Conservation (phyloP, 2,329 filamentous ascomycete genomes). For the Grosmannia clavigera region DNA sequence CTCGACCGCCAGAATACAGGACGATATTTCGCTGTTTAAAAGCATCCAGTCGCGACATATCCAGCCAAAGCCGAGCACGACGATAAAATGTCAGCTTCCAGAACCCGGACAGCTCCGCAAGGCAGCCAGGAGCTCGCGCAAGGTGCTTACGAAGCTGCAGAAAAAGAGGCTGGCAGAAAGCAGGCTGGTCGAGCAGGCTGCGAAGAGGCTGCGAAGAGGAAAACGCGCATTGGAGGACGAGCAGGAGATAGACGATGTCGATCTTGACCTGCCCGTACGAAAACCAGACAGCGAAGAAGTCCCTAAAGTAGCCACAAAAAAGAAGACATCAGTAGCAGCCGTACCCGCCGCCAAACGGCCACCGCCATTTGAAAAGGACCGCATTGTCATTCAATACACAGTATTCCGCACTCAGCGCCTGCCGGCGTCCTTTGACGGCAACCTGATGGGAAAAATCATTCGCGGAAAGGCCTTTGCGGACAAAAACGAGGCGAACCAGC, state of each 20-base stretch:
- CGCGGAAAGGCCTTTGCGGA: conserved; percentile 6
- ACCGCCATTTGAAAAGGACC: neutral
- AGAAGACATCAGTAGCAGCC: neutral
- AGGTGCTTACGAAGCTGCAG: neutral
- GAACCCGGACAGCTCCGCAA: conserved; percentile 1
- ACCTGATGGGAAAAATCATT: conserved; percentile 1
- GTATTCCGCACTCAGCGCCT: conserved; percentile 8
- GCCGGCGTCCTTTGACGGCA: neutral
- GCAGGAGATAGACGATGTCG: neutral
- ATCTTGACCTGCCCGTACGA: neutral
- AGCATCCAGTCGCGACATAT: neutral
- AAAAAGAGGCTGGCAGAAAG: neutral
- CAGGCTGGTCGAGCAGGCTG: neutral
- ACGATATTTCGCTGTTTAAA: neutral
- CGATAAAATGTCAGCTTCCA: neutral
- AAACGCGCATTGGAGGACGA: neutral
- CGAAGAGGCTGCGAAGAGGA: neutral
- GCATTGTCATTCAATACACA: conserved; percentile 9
- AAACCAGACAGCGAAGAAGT: neutral
- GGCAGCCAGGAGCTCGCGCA: neutral
- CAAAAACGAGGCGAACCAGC: conserved; percentile 9
- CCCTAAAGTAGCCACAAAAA: neutral
- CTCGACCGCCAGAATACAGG: neutral
- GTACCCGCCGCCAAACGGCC: neutral
- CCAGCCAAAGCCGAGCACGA: neutral